Conservation (phyloP, 768 basidiomycete species). For the Tulasnella calospora region DNA sequence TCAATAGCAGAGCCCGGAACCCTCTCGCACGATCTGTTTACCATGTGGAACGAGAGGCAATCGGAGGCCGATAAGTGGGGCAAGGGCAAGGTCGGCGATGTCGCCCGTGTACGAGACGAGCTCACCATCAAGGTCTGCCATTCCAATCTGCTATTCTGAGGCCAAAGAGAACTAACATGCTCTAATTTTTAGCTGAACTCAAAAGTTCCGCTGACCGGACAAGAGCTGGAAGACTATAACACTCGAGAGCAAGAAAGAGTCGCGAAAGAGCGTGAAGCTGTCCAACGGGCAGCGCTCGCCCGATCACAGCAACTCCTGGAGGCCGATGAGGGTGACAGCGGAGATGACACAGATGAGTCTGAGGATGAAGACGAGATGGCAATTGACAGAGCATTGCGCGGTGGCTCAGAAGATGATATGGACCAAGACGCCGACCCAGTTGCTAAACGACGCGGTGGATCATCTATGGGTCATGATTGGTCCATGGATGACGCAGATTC, state of each 20-base stretch:
- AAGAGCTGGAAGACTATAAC: slow-evolving; percentile 76
- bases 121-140: slow-evolving; percentile 59
- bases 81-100: slow-evolving; percentile 80
- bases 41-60: slow-evolving; percentile 81
- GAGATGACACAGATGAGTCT: slow-evolving; percentile 54
- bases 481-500: slow-evolving; percentile 60
- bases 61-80: slow-evolving; percentile 81
- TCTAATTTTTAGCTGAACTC: slow-evolving; percentile 60
- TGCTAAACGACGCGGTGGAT: background rate
- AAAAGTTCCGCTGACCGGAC: slow-evolving; percentile 84
- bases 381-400: slow-evolving; percentile 12
- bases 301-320: slow-evolving; percentile 80
- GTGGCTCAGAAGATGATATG: slow-evolving; percentile 51
- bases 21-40: slow-evolving; percentile 69
- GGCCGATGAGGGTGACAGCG: slow-evolving; percentile 69
- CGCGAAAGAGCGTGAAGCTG: slow-evolving; percentile 76
- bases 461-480: slow-evolving; percentile 13
- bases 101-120: slow-evolving; percentile 71
- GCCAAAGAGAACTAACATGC: background rate
- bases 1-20: slow-evolving; percentile 73
- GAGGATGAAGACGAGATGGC: slow-evolving; percentile 36
- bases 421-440: slow-evolving; percentile 51
- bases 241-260: slow-evolving; percentile 57
- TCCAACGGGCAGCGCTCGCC: slow-evolving; percentile 75
- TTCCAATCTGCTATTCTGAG: background rate